phyloP scores from a whole-genome alignment of 2,329 filamentous ascomycete species.

The Xylaria digitata region DNA sequence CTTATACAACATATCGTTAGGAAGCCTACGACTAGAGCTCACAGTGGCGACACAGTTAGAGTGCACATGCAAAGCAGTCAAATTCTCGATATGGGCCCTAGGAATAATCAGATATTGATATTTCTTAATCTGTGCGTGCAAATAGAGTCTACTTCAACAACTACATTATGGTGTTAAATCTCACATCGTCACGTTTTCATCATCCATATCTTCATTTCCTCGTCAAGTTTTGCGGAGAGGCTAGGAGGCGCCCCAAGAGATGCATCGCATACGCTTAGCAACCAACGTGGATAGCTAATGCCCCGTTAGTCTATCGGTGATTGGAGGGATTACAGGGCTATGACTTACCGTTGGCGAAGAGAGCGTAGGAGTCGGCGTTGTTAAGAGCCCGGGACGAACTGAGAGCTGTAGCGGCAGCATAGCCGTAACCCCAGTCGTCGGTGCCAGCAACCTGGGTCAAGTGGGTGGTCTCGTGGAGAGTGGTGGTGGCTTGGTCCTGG shows the following conservation, averaged over 20 bases:
- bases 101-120: conserved; percentile 15
- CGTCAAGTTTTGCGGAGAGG: background rate
- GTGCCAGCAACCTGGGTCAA: conserved; percentile 68
- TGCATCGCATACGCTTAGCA: conserved; percentile 50
- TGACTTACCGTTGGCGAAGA: conserved; percentile 58
- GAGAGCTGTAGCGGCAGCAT: conserved; percentile 63
- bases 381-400: conserved; percentile 62
- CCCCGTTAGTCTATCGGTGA: conserved; percentile 19
- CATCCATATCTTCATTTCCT: conserved; percentile 8
- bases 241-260: background rate
- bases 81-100: background rate
- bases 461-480: conserved; percentile 74
- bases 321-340: background rate
- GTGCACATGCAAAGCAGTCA: background rate
- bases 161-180: conserved; percentile 24
- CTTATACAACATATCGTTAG: background rate
- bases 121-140: background rate
- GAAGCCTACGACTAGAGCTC: background rate
- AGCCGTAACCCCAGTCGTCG: conserved; percentile 66
- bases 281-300: conserved; percentile 51
- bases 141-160: conserved; percentile 8
- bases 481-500: conserved; percentile 74
- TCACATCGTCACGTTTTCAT: conserved; percentile 18
- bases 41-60: background rate
- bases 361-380: conserved; percentile 71